Conservation (phyloP, 2,329 filamentous ascomycete genomes). For the Boeremia exigua region DNA sequence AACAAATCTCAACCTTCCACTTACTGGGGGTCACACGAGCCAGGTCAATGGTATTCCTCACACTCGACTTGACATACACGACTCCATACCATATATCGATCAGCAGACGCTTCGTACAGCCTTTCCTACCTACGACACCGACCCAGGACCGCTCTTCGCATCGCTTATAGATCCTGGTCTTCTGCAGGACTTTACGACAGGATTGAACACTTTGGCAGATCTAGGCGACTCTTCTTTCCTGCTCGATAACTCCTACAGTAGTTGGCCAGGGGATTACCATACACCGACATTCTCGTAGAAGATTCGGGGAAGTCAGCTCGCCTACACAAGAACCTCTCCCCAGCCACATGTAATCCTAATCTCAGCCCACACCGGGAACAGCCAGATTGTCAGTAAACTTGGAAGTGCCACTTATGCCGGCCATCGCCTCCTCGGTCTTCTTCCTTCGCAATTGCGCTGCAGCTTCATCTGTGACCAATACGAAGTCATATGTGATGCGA, state of each 20-base stretch:
- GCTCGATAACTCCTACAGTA: neutral
- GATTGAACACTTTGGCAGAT: neutral
- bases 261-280: neutral
- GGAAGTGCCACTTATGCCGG: slow-evolving; percentile 63
- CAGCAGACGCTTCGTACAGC: neutral
- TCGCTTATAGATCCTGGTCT: neutral
- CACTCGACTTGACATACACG: neutral
- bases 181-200: neutral
- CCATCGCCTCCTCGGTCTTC: slow-evolving; percentile 69
- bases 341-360: neutral
- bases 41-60: neutral
- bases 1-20: neutral
- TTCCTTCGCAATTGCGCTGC: slow-evolving; percentile 67
- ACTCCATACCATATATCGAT: neutral
- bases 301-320: neutral
- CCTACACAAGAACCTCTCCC: neutral
- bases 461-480: slow-evolving; percentile 72
- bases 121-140: neutral
- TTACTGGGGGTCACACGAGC: neutral
- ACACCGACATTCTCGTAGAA: neutral
- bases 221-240: neutral
- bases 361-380: slow-evolving; percentile 68
- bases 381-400: slow-evolving; percentile 67
- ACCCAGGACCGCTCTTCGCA: neutral
- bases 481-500: slow-evolving; percentile 73